A percentile compares a stretch with the other conserved stretches of the same genome.
Conservation (phyloP, 2,329 filamentous ascomycete species). For the Exophiala spinifera region DNA sequence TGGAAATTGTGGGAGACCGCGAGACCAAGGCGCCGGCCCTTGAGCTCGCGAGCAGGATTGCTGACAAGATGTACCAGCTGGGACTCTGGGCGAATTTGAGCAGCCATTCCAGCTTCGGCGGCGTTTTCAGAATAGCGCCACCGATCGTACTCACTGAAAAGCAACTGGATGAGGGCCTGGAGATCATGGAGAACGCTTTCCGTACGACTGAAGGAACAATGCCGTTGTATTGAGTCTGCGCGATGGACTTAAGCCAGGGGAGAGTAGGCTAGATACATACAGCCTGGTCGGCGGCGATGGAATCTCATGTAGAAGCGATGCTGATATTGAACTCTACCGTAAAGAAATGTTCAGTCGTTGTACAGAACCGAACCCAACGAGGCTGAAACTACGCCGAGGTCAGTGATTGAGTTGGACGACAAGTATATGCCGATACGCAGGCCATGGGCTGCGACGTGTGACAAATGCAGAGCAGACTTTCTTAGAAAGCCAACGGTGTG, state of each 20-base stretch:
- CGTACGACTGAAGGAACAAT: slow-evolving; percentile 21
- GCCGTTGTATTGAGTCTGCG: slow-evolving; percentile 17
- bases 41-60: slow-evolving; percentile 50
- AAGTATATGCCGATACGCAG: no score
- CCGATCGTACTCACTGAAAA: slow-evolving; percentile 56
- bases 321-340: no score
- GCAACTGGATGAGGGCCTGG: slow-evolving; percentile 51
- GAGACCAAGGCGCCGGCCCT: slow-evolving; percentile 47
- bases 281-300: no score
- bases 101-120: slow-evolving; percentile 54
- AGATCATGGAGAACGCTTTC: slow-evolving; percentile 58
- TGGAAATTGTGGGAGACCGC: slow-evolving; percentile 56
- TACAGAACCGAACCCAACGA: neutral
- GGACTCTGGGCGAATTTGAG: slow-evolving; percentile 59
- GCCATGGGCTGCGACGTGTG: no score
- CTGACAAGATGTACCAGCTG: slow-evolving; percentile 48
- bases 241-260: neutral
- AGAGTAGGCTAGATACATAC: neutral
- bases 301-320: no score
- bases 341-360: no score
- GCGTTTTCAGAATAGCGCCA: slow-evolving; percentile 59
- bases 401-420: neutral
- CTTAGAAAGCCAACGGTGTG: no score
- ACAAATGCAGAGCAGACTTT: no score
- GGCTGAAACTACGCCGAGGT: neutral